A percentile compares a stretch with the other conserved stretches of the same genome.
Conservation (phyloP, 2,329 filamentous ascomycete genomes). For the Orbilia quercus region DNA sequence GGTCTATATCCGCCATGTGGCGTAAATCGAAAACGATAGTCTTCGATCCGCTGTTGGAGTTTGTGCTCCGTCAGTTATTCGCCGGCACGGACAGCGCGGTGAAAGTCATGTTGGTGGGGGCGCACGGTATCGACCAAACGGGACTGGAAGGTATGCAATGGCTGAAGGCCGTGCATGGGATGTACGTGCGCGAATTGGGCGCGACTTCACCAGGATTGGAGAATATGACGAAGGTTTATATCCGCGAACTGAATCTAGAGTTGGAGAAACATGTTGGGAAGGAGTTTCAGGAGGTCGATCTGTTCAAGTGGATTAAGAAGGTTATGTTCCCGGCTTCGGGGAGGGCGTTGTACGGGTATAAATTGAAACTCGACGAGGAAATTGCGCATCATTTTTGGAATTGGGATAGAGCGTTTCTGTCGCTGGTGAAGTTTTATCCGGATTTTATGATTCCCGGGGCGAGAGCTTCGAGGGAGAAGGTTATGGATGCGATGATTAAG, state of each 20-base stretch:
- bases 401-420: slow-evolving; percentile 36
- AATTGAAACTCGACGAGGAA: slow-evolving; percentile 29
- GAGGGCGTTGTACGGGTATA: slow-evolving; percentile 38
- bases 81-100: not conserved
- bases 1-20: slow-evolving; percentile 33
- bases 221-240: slow-evolving; percentile 28
- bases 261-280: not conserved
- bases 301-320: slow-evolving; percentile 41
- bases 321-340: slow-evolving; percentile 42
- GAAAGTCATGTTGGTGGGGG: slow-evolving; percentile 4
- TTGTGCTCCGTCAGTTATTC: slow-evolving; percentile 18
- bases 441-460: slow-evolving; percentile 49
- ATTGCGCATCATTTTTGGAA: slow-evolving; percentile 32
- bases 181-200: slow-evolving; percentile 28
- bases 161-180: slow-evolving; percentile 24
- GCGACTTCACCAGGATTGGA: slow-evolving; percentile 18
- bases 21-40: slow-evolving; percentile 40
- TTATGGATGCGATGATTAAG: slow-evolving; percentile 22
- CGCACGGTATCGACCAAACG: slow-evolving; percentile 29
- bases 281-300: slow-evolving; percentile 30
- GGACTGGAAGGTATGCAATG: slow-evolving; percentile 26
- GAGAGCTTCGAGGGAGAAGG: slow-evolving; percentile 15
- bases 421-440: slow-evolving; percentile 36
- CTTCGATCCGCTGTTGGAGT: slow-evolving; percentile 32
- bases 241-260: slow-evolving; percentile 24